A percentile compares a stretch with the other conserved stretches of the same genome.
These are phyloP conservation scores for Nidula niveotomentosa DNA, from an alignment of 1,284 basidiomycete species.

Conservation along the genomic window DNA sequence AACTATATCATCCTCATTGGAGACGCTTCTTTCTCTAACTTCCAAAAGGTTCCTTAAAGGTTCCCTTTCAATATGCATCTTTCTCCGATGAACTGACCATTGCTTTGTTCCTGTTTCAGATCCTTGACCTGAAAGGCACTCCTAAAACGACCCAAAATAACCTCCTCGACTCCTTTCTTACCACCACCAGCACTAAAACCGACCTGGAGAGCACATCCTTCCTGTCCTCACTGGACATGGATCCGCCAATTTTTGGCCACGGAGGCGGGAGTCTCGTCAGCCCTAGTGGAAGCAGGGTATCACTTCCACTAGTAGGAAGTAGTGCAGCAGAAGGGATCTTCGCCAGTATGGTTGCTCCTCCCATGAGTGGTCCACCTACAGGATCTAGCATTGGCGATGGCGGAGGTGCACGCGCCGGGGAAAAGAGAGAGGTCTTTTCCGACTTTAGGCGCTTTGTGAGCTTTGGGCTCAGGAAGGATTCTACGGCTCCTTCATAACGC, in stretches of 20 bases:
- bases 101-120: constrained; percentile 40
- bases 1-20: constrained; percentile 93
- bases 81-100: constrained; percentile 1
- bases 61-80: neutral
- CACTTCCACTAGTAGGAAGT: constrained; percentile 40
- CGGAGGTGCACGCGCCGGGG: constrained; percentile 31
- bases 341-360: constrained; percentile 56
- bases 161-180: constrained; percentile 89
- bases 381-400: constrained; percentile 38
- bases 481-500: constrained; percentile 37
- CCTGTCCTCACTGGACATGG: constrained; percentile 93
- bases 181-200: constrained; percentile 85
- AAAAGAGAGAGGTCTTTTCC: constrained; percentile 78
- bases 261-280: constrained; percentile 50
- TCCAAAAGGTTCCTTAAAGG: constrained; percentile 80
- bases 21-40: constrained; percentile 92
- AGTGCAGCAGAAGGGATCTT: constrained; percentile 50
- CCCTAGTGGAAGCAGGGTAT: constrained; percentile 56
- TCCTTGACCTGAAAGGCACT: constrained; percentile 94
- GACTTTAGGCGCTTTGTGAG: constrained; percentile 84
- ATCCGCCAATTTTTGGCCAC: constrained; percentile 54
- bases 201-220: constrained; percentile 89
- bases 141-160: constrained; percentile 85
- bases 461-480: constrained; percentile 78
- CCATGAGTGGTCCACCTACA: constrained; percentile 53